Conservation (phyloP, 352 stramenopile species). For the Phytophthora chlamydospora region DNA sequence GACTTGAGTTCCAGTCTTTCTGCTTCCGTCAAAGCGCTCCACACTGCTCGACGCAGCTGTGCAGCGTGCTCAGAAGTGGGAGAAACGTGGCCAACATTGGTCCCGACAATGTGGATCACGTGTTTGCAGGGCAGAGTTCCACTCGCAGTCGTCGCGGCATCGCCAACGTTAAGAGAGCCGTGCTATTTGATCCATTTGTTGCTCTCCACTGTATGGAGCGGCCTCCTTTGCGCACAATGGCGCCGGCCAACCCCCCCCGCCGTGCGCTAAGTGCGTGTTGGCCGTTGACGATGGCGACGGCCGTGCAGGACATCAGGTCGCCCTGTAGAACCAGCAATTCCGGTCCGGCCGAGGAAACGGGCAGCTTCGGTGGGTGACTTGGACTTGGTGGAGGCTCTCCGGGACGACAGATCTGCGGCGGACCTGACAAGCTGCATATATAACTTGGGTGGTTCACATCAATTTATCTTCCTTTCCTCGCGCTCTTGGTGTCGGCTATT, state of each 20-base stretch:
- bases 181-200: slow-evolving; percentile 34
- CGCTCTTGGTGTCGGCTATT: too few relatives aligned
- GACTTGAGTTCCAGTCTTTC: slow-evolving; percentile 35
- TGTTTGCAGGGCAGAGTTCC: slow-evolving; percentile 42
- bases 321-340: slow-evolving; percentile 44
- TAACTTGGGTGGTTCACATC: too few relatives aligned
- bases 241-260: slow-evolving; percentile 44
- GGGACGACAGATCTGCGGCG: not conserved
- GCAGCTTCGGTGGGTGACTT: not conserved
- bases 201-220: slow-evolving; percentile 40
- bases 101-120: slow-evolving; percentile 56
- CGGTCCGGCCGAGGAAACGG: slow-evolving; percentile 7
- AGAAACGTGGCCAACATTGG: slow-evolving; percentile 19
- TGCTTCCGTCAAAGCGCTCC: slow-evolving; percentile 41
- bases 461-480: too few relatives aligned
- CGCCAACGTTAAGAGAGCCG: slow-evolving; percentile 32
- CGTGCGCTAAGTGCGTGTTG: slow-evolving; percentile 41
- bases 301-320: slow-evolving; percentile 41
- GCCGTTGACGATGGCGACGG: slow-evolving; percentile 60
- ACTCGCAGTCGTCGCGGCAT: slow-evolving; percentile 38
- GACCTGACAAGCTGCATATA: too few relatives aligned
- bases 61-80: slow-evolving; percentile 34
- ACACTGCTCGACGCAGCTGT: slow-evolving; percentile 43
- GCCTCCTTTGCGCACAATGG: slow-evolving; percentile 39
- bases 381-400: not conserved